Conservation (phyloP, 1,284 basidiomycete species). For the Acaromyces ingoldii region DNA sequence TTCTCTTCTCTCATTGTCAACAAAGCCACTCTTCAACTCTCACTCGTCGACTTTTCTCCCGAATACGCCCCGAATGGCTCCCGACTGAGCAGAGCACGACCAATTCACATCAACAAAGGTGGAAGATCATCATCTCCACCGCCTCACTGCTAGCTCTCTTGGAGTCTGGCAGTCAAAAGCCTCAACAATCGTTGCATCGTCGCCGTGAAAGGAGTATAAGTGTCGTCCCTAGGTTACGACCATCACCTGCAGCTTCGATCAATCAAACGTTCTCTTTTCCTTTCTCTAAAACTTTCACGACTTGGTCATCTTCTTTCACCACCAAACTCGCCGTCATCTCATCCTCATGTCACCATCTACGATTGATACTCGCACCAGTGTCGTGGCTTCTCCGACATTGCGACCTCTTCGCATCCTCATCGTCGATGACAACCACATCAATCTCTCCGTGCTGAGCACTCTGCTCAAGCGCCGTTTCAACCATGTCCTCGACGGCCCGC, state of each 20-base stretch:
- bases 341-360: not conserved
- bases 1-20: no score
- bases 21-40: no score
- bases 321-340: not conserved
- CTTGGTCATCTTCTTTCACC: not conserved
- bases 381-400: not conserved
- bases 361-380: not conserved
- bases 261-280: not conserved
- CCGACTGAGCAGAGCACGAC: no score
- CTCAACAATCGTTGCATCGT: no score
- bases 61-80: no score
- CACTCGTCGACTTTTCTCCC: no score
- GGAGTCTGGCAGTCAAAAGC: no score
- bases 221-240: slow-evolving; percentile 13
- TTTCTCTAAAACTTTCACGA: not conserved
- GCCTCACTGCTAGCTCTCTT: no score
- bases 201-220: no score
- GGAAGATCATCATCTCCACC: no score
- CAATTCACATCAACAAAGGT: no score
- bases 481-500: slow-evolving; percentile 21
- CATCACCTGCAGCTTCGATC: not conserved
- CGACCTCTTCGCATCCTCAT: slow-evolving; percentile 27
- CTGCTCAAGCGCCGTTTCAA: slow-evolving; percentile 35
- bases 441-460: slow-evolving; percentile 31
- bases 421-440: slow-evolving; percentile 44